Percentiles rank a stretch among this genome's conserved stretches.
phyloP scores from a whole-genome alignment of 306 rosid species.

The Cucumis sativus region DNA sequence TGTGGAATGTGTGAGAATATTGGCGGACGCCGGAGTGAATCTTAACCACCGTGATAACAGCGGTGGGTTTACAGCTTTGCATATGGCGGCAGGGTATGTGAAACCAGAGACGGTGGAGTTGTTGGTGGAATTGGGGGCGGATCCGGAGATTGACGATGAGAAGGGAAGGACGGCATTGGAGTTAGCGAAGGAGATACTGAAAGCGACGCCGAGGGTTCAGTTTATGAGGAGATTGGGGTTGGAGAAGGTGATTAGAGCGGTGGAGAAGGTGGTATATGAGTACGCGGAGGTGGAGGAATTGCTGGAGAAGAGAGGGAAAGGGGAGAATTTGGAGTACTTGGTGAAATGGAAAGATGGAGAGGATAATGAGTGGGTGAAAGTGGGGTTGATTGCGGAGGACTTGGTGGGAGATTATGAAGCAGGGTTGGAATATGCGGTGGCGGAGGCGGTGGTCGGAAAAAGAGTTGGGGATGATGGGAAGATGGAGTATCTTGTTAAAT shows the following conservation, averaged over 20 bases:
- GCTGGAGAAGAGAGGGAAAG: slow-evolving; percentile 68
- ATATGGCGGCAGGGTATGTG: slow-evolving; percentile 78
- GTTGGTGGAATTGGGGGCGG: slow-evolving; percentile 48
- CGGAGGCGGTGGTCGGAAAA: slow-evolving; percentile 52
- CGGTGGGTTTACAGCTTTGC: slow-evolving; percentile 56
- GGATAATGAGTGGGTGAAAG: slow-evolving; percentile 74
- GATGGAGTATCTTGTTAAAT: slow-evolving; percentile 54
- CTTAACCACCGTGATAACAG: slow-evolving; percentile 42
- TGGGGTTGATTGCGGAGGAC: slow-evolving; percentile 50
- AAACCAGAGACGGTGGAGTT: slow-evolving; percentile 47
- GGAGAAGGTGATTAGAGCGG: slow-evolving; percentile 31
- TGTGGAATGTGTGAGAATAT: slow-evolving; percentile 32
- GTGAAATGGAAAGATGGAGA: slow-evolving; percentile 75
- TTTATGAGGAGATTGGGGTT: slow-evolving; percentile 54
- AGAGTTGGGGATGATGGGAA: slow-evolving; percentile 61
- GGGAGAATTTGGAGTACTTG: slow-evolving; percentile 50
- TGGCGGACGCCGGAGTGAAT: slow-evolving; percentile 51
- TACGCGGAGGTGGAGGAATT: slow-evolving; percentile 67
- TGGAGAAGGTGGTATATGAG: slow-evolving; percentile 61
- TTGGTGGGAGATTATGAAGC: slow-evolving; percentile 64
- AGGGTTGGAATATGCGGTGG: slow-evolving; percentile 80
- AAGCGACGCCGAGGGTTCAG: slow-evolving; percentile 50
- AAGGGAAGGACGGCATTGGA: slow-evolving; percentile 50
- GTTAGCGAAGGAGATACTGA: slow-evolving; percentile 45
- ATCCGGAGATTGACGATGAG: slow-evolving; percentile 44